Base-by-base conservation (phyloP, 1,284 basidiomycete species). In the Macrocystidia cucumis region DNA sequence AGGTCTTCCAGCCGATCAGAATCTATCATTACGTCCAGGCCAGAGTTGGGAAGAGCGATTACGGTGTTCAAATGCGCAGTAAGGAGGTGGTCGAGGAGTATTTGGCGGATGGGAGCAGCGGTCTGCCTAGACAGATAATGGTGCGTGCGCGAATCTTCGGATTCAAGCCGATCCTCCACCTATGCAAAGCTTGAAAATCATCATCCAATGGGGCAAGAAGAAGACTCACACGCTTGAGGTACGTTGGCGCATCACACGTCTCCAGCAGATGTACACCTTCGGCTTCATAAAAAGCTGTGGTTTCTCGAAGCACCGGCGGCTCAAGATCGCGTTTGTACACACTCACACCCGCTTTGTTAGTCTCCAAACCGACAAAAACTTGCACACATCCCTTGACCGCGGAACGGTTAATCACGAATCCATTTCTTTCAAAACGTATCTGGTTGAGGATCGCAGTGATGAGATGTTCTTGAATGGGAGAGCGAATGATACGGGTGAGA, bases 241-340 rank as follows among this genome's bases (percentile, higher is more conserved):
- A 99, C 43, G 85, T 80, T 5, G 89, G 68, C 0, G 91, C 84
- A 58, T 92, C 84, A 45, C 79, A 88, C 0, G 69, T 70, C 41
- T 82, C 74, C 26, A 95, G 62, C 38, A 93, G 59, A 37, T 66
- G 69, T 39, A 74, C 60, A 2, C 87, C 88, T 56, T 98, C 92
- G 3, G 65, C 59, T 41, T 68, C 65, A 55, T 98, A 99, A 59
- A 91, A 98, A 11, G 62, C 61, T 37, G 78, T 70, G 44, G 87
- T 93, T 44, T 91, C 82, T 19, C 66, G 63, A 29, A 98, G 63
- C 41, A 98, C 75, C 0, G 74, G 71, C 0, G 89, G 88, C 58
- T 98, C 93, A 35, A 98, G 72, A 50, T 91, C 83, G 37, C 73
- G 72, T 45, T 80, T 77, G 63, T 98, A 99, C 5, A 98, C 78